A percentile compares a stretch with the other conserved stretches of the same genome.
These are phyloP conservation scores for Glycine soja DNA, from an alignment of 306 rosid genomes.

Conservation along the genomic window DNA sequence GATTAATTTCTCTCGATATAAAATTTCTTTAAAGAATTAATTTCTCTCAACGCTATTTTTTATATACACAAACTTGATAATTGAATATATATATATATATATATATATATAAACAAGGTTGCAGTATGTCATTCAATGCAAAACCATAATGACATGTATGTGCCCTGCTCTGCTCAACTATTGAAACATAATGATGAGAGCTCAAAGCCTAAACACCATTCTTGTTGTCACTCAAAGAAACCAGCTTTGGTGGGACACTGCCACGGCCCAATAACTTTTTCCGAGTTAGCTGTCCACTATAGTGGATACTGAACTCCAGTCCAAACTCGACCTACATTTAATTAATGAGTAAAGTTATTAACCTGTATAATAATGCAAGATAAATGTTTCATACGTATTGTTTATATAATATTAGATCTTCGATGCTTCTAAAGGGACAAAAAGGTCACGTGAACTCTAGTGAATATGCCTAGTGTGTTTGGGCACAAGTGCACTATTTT, in stretches of 20 bases:
- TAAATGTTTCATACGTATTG: not conserved
- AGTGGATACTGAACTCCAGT: not conserved
- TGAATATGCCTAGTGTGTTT: too few relatives aligned
- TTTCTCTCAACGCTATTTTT: too few relatives aligned
- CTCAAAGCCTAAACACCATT: conserved; percentile 33
- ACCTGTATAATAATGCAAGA: not conserved
- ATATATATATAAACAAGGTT: too few relatives aligned
- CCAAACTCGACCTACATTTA: conserved; percentile 12
- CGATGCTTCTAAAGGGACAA: not conserved
- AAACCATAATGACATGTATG: too few relatives aligned
- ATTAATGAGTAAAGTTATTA: conserved; percentile 3
- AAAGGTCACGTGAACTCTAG: not conserved
- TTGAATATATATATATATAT: too few relatives aligned
- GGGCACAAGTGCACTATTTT: not conserved
- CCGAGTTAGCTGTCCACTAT: conserved; percentile 34
- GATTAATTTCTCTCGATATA: too few relatives aligned
- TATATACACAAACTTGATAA: too few relatives aligned
- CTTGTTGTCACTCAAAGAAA: conserved; percentile 36
- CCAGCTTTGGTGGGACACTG: conserved; percentile 23
- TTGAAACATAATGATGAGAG: conserved; percentile 31
- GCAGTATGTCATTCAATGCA: too few relatives aligned
- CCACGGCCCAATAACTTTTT: conserved; percentile 26
- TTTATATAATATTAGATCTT: conserved; percentile 12
- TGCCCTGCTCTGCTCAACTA: not conserved
- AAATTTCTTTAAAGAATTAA: too few relatives aligned